Evolutionary conservation across 768 basidiomycete genomes (phyloP).

Genomic region (Tulasnella sp.): DNA sequence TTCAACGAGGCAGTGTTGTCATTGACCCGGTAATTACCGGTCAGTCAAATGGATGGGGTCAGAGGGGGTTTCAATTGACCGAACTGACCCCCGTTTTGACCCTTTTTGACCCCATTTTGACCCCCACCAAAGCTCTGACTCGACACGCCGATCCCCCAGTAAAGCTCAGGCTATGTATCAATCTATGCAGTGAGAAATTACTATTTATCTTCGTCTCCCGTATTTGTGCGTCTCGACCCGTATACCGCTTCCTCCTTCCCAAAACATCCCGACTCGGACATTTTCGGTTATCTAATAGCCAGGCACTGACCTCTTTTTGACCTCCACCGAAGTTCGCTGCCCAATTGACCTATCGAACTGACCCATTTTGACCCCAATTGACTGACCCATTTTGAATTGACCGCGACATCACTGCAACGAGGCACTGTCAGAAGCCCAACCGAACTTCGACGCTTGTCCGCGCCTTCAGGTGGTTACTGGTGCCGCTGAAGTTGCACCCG

Average conservation of each 20-base stretch:
- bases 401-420: too few species aligned
- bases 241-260: too few species aligned
- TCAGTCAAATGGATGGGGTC: background rate
- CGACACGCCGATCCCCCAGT: background rate
- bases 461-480: too few species aligned
- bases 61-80: background rate
- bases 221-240: too few species aligned
- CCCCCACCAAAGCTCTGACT: background rate
- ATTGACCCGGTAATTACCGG: background rate
- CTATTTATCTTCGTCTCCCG: background rate
- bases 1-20: background rate
- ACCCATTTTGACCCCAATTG: background rate
- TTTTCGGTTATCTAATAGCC: background rate
- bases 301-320: background rate
- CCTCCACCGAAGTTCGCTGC: background rate
- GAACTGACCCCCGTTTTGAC: background rate
- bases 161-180: background rate
- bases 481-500: too few species aligned
- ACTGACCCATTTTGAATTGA: too few species aligned
- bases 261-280: too few species aligned
- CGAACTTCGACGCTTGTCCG: too few species aligned
- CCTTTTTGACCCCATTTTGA: background rate
- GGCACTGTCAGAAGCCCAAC: too few species aligned
- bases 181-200: background rate
- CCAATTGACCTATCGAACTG: background rate